phyloP scores from a whole-genome alignment of 2,329 filamentous ascomycete species.

The Arthrobotrys sphaeroides region DNA sequence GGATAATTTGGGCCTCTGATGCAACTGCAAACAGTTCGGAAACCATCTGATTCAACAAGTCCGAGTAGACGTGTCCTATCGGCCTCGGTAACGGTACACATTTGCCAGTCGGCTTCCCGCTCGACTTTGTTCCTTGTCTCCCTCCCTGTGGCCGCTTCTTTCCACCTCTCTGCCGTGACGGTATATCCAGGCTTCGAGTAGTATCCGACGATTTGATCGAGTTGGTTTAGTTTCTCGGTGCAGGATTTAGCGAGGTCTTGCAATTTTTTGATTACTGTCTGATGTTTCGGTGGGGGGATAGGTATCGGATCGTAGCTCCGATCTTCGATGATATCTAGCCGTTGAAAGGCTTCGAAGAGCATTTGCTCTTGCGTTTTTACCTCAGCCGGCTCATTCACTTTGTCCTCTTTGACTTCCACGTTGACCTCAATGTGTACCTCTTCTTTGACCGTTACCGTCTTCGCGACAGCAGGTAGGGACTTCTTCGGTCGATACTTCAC shows the following conservation, averaged over 20 bases:
- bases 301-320: conserved; percentile 26
- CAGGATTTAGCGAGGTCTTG: conserved; percentile 31
- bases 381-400: neutral
- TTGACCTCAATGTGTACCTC: neutral
- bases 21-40: conserved; percentile 43
- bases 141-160: neutral
- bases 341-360: conserved; percentile 35
- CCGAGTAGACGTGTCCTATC: conserved; percentile 17
- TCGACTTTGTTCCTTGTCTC: conserved; percentile 37
- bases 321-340: conserved; percentile 26
- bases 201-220: conserved; percentile 21
- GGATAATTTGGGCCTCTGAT: conserved; percentile 26
- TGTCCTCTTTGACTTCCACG: conserved; percentile 5
- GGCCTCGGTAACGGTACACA: conserved; percentile 21
- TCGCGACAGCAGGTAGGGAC: neutral
- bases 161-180: conserved; percentile 30
- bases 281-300: conserved; percentile 7
- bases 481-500: conserved; percentile 40
- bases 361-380: conserved; percentile 13
- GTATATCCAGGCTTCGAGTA: conserved; percentile 5
- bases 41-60: conserved; percentile 41
- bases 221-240: conserved; percentile 6
- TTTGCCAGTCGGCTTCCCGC: conserved; percentile 25
- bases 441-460: conserved; percentile 2
- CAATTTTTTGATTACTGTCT: conserved; percentile 11